Evolutionary conservation across 805 yeast genomes (phyloP).

Genomic region (Lipomyces japonicus): DNA sequence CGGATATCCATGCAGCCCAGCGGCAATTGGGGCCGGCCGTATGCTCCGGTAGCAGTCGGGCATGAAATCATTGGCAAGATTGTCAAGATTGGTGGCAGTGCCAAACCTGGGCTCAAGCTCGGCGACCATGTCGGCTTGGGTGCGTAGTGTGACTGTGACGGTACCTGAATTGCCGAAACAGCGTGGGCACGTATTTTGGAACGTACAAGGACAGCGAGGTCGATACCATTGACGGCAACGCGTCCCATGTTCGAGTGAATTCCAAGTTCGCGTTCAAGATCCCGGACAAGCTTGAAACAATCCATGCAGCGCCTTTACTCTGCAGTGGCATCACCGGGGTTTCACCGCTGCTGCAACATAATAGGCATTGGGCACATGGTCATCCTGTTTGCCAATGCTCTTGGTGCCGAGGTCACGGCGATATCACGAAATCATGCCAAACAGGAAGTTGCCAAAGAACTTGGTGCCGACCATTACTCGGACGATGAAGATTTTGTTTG

Average conservation of each 20-base stretch:
- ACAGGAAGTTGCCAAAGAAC: slow-evolving; percentile 48
- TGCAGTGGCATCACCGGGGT: slow-evolving; percentile 74
- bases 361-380: slow-evolving; percentile 67
- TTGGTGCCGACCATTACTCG: slow-evolving; percentile 55
- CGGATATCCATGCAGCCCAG: slow-evolving; percentile 51
- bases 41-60: slow-evolving; percentile 44
- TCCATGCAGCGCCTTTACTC: slow-evolving; percentile 63
- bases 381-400: slow-evolving; percentile 52
- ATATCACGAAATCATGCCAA: slow-evolving; percentile 50
- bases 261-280: slow-evolving; percentile 60
- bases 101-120: slow-evolving; percentile 43
- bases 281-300: slow-evolving; percentile 51
- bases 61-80: slow-evolving; percentile 43
- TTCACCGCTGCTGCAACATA: slow-evolving; percentile 55
- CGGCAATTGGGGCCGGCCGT: slow-evolving; percentile 49
- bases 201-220: slow-evolving; percentile 45
- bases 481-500: slow-evolving; percentile 40
- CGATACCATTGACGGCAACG: slow-evolving; percentile 65
- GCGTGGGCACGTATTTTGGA: slow-evolving; percentile 54
- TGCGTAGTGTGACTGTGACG: slow-evolving; percentile 59
- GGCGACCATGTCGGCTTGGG: slow-evolving; percentile 82
- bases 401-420: slow-evolving; percentile 66
- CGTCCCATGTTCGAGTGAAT: slow-evolving; percentile 59
- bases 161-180: slow-evolving; percentile 61
- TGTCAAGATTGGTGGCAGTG: slow-evolving; percentile 51